Evolutionary conservation across 2,329 filamentous ascomycete species (phyloP).

Genomic region (Calonectria multiphialidica): DNA sequence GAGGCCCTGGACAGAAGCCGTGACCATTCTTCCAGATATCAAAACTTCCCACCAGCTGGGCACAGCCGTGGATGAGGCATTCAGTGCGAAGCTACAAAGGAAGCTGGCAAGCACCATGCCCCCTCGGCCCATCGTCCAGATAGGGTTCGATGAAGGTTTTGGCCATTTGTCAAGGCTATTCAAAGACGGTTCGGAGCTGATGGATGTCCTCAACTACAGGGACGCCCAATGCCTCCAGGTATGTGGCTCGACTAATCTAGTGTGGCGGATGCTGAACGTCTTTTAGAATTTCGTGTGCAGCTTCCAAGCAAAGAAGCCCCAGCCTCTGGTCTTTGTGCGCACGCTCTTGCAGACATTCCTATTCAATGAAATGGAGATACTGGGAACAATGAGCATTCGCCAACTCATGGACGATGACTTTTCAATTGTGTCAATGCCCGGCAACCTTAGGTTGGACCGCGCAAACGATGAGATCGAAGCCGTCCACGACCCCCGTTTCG

Average conservation of each 20-base stretch:
- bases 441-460: constrained; percentile 77
- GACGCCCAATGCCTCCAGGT: constrained; percentile 79
- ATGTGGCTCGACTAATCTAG: constrained; percentile 40
- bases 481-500: constrained; percentile 78
- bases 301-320: constrained; percentile 83
- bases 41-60: constrained; percentile 72
- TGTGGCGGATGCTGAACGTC: background rate
- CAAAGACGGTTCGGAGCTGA: constrained; percentile 77
- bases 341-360: constrained; percentile 83
- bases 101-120: constrained; percentile 93
- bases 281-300: constrained; percentile 76
- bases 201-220: constrained; percentile 75
- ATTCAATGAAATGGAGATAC: constrained; percentile 77
- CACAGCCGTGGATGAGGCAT: constrained; percentile 78
- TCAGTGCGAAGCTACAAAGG: constrained; percentile 92
- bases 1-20: constrained; percentile 64
- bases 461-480: constrained; percentile 82
- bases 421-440: constrained; percentile 80
- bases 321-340: constrained; percentile 86
- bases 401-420: constrained; percentile 86
- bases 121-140: constrained; percentile 86
- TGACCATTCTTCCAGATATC: constrained; percentile 65
- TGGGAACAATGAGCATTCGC: constrained; percentile 77
- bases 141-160: constrained; percentile 79
- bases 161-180: constrained; percentile 78